Evolutionary conservation across 164 flowering plant species (phyloP).

Genomic region (Berberis vulgaris): DNA sequence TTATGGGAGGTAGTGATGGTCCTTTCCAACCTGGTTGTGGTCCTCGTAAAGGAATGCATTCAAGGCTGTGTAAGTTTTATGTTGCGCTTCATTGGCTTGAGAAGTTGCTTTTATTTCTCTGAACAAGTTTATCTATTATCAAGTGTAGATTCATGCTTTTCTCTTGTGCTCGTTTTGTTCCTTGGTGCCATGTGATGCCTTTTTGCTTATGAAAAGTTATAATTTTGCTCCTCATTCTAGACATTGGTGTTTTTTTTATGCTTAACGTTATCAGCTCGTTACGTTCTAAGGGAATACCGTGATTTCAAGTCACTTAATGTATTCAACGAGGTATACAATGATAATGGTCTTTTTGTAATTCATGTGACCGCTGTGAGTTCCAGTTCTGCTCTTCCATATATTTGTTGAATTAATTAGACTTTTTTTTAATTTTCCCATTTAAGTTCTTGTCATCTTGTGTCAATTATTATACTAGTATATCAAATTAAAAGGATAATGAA

Average conservation of each 20-base stretch:
- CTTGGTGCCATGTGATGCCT: too few relatives aligned
- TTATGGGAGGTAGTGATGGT: slow-evolving; percentile 87
- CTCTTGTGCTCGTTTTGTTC: too few relatives aligned
- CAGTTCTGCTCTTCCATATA: neutral
- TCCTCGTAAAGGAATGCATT: slow-evolving; percentile 95
- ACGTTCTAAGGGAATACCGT: slow-evolving; percentile 53
- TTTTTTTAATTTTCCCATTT: neutral
- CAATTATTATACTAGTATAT: too few relatives aligned
- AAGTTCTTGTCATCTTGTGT: neutral
- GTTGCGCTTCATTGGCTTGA: neutral
- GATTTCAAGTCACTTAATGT: slow-evolving; percentile 66
- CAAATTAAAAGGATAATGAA: too few relatives aligned
- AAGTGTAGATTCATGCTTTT: too few relatives aligned
- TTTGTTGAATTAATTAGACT: neutral
- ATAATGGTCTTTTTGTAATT: slow-evolving; percentile 77
- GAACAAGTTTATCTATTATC: too few relatives aligned
- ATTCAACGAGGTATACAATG: slow-evolving; percentile 68
- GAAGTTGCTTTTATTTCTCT: too few relatives aligned
- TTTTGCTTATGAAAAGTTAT: too few relatives aligned
- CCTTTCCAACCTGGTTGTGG: slow-evolving; percentile 87
- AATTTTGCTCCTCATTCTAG: neutral
- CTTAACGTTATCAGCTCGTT: slow-evolving; percentile 45
- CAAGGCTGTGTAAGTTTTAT: slow-evolving; percentile 70
- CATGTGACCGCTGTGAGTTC: slow-evolving; percentile 70
- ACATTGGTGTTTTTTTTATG: neutral